Conservation (phyloP, 2,329 filamentous ascomycete species). For the Mycosphaerella arachidis region DNA sequence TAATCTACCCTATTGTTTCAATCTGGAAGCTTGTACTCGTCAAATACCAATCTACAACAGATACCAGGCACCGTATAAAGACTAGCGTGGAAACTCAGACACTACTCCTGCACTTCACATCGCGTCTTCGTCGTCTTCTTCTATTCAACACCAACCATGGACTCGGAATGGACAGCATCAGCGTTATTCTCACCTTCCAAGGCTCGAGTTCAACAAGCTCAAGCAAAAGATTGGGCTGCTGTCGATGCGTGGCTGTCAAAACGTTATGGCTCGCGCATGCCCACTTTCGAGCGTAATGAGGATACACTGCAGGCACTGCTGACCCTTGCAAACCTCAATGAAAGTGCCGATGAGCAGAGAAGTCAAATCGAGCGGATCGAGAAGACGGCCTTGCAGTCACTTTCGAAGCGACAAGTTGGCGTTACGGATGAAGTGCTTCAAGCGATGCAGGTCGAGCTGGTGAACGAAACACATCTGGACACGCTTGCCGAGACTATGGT, state of each 20-base stretch:
- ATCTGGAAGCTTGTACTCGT: too few species aligned
- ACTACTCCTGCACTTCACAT: not conserved
- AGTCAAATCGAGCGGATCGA: slow-evolving; percentile 57
- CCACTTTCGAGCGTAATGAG: slow-evolving; percentile 78
- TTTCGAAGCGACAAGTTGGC: slow-evolving; percentile 32
- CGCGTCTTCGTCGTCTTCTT: not conserved
- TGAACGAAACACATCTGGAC: slow-evolving; percentile 29
- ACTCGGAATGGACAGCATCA: slow-evolving; percentile 33
- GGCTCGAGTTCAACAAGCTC: slow-evolving; percentile 69
- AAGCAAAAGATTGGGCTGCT: slow-evolving; percentile 86
- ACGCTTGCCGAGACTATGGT: slow-evolving; percentile 38
- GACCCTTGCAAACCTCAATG: slow-evolving; percentile 69
- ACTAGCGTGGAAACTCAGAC: not conserved
- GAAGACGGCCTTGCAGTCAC: slow-evolving; percentile 53
- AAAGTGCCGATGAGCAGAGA: slow-evolving; percentile 69
- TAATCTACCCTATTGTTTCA: too few species aligned
- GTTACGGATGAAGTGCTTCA: slow-evolving; percentile 19
- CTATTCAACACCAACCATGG: slow-evolving; percentile 8
- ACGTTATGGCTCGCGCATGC: slow-evolving; percentile 62
- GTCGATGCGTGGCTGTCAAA: slow-evolving; percentile 76
- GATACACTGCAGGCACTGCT: slow-evolving; percentile 75
- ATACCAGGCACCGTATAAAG: too few species aligned
- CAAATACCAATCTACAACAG: too few species aligned
- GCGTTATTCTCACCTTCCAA: slow-evolving; percentile 58
- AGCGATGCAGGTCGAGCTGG: slow-evolving; percentile 18